These are phyloP conservation scores for Thamnidium elegans DNA, from an alignment of 192 early-diverging fungal species.

Conservation along the genomic window DNA sequence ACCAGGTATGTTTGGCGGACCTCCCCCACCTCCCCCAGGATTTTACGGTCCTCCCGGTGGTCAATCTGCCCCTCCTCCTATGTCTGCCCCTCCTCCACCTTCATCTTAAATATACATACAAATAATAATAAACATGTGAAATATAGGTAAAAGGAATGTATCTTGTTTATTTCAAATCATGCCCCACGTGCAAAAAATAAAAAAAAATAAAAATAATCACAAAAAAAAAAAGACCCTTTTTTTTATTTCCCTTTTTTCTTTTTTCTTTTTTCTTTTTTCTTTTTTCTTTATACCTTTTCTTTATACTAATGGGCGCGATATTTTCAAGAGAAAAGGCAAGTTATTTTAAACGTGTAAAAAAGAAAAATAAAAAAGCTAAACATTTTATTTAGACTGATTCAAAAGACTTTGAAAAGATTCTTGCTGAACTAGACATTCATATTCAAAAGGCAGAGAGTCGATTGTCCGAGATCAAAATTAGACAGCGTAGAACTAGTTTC, in stretches of 20 bases:
- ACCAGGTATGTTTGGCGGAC: neutral
- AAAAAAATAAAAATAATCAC: no score
- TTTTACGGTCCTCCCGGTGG: neutral
- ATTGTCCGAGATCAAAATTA: constrained; percentile 63
- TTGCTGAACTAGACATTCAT: constrained; percentile 64
- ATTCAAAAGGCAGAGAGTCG: constrained; percentile 59
- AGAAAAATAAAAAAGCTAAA: neutral
- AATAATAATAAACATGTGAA: no score
- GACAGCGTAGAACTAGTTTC: constrained; percentile 51
- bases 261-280: neutral
- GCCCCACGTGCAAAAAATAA: no score
- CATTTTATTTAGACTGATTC: constrained; percentile 24
- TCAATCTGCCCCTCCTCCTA: no score
- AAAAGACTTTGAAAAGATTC: constrained; percentile 40
- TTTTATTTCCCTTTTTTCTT: no score
- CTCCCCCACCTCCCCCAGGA: neutral
- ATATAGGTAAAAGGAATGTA: no score
- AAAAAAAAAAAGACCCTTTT: no score
- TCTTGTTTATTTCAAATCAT: no score
- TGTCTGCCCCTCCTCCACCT: no score
- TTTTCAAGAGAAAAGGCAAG: constrained; percentile 1
- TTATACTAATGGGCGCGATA: no score
- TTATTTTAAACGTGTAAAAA: neutral
- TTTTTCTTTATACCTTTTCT: no score
- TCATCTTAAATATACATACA: no score